A percentile compares a stretch with the other conserved stretches of the same genome.
Conservation (phyloP, 2,329 filamentous ascomycete genomes). For the Fusarium heterosporum region DNA sequence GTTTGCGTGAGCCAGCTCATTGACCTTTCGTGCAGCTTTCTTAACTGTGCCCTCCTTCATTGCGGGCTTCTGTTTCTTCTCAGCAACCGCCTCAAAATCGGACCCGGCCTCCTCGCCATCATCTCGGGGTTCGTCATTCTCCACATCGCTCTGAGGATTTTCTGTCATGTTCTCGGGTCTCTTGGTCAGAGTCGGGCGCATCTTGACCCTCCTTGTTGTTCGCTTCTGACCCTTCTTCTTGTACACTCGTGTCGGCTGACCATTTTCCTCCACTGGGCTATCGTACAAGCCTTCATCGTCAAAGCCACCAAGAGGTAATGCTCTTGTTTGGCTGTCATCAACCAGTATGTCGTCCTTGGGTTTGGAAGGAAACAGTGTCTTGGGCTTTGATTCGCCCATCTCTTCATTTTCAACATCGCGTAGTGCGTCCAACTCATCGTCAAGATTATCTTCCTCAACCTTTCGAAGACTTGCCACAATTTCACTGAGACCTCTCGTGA, state of each 20-base stretch:
- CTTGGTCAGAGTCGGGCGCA: slow-evolving; percentile 64
- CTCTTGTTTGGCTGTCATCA: slow-evolving; percentile 58
- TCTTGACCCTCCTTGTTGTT: slow-evolving; percentile 76
- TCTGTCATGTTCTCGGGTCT: slow-evolving; percentile 56
- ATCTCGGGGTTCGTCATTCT: slow-evolving; percentile 53
- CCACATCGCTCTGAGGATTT: slow-evolving; percentile 49
- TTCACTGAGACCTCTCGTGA: slow-evolving; percentile 78
- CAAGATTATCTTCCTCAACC: slow-evolving; percentile 75
- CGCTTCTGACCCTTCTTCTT: slow-evolving; percentile 90
- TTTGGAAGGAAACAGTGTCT: slow-evolving; percentile 38
- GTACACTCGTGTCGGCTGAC: slow-evolving; percentile 71
- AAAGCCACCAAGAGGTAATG: slow-evolving; percentile 68
- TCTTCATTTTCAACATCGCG: slow-evolving; percentile 73
- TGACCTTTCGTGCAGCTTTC: slow-evolving; percentile 69
- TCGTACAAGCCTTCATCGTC: slow-evolving; percentile 72
- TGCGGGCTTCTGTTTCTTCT: slow-evolving; percentile 40
- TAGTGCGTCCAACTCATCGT: slow-evolving; percentile 80
- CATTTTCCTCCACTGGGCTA: slow-evolving; percentile 66
- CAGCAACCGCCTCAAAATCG: slow-evolving; percentile 38
- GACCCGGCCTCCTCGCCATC: slow-evolving; percentile 29
- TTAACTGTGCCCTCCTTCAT: slow-evolving; percentile 60
- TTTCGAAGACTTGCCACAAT: slow-evolving; percentile 78
- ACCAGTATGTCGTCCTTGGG: slow-evolving; percentile 54
- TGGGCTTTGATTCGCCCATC: slow-evolving; percentile 41
- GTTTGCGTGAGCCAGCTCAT: slow-evolving; percentile 73